Percentiles rank a stretch among this genome's conserved stretches.
Evolutionary conservation across 305 asterid species (phyloP).

Genomic region (Solanum chacoense): DNA sequence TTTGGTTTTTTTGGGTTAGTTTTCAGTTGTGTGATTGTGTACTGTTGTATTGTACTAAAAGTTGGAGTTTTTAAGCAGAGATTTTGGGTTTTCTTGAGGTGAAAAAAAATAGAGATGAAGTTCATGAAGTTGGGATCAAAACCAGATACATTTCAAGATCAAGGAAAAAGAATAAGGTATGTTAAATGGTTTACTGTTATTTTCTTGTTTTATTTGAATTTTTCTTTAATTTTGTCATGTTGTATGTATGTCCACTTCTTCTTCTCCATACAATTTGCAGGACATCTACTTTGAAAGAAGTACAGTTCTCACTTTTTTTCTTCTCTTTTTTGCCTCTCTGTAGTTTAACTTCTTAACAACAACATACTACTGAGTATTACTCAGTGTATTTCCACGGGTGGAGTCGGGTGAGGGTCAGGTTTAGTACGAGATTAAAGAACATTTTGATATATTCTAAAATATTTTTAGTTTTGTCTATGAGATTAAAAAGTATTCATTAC

Average conservation of each 20-base stretch:
- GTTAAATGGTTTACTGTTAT: not conserved
- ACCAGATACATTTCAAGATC: conserved; percentile 78
- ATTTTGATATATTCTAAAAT: not conserved
- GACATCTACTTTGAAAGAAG: not conserved
- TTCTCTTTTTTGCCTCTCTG: not conserved
- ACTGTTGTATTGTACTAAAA: not conserved
- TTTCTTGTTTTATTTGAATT: not conserved
- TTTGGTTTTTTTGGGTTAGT: not conserved
- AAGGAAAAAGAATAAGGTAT: conserved; percentile 57
- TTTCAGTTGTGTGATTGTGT: not conserved
- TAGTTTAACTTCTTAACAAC: not conserved
- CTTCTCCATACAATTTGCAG: not conserved
- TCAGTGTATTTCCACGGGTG: not conserved
- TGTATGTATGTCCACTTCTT: not conserved
- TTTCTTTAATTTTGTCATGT: not conserved
- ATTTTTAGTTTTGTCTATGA: not conserved
- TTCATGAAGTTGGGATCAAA: conserved; percentile 93
- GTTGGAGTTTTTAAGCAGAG: not conserved
- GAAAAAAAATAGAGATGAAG: conserved; percentile 39
- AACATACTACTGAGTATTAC: not conserved
- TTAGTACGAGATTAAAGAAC: not conserved
- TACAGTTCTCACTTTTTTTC: not conserved
- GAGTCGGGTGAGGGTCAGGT: not conserved
- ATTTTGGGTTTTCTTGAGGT: not conserved
- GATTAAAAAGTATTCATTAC: not conserved